Evolutionary conservation across 495 filamentous ascomycete genomes (phyloP).

Genomic region (Talaromyces nanjingensis): DNA sequence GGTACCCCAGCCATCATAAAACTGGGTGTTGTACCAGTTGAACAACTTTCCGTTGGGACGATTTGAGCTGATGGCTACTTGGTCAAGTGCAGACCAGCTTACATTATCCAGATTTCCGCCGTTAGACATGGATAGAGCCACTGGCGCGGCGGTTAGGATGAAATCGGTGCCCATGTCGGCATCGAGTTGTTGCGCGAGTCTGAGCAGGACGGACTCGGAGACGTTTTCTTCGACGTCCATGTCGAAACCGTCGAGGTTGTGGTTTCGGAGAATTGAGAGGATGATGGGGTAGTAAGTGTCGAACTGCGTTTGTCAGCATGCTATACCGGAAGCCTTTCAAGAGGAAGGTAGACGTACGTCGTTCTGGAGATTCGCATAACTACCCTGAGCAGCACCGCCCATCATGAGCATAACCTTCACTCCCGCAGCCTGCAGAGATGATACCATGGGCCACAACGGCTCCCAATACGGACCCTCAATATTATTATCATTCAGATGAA

Average conservation of each 20-base stretch:
- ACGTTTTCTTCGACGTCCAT: slow-evolving; percentile 65
- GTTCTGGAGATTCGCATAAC: slow-evolving; percentile 56
- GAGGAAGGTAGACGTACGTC: slow-evolving; percentile 12
- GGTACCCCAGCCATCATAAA: slow-evolving; percentile 61
- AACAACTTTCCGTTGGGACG: slow-evolving; percentile 24
- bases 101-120: slow-evolving; percentile 9
- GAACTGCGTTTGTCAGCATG: slow-evolving; percentile 28
- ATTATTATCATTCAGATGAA: slow-evolving; percentile 65
- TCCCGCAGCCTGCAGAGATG: slow-evolving; percentile 52
- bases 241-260: slow-evolving; percentile 54
- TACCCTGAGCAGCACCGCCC: slow-evolving; percentile 68
- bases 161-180: slow-evolving; percentile 55
- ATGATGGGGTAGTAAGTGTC: slow-evolving; percentile 53
- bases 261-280: slow-evolving; percentile 36
- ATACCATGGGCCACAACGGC: slow-evolving; percentile 63
- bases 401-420: slow-evolving; percentile 75
- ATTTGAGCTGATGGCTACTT: not conserved
- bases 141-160: slow-evolving; percentile 59
- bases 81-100: slow-evolving; percentile 5
- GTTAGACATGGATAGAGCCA: slow-evolving; percentile 34
- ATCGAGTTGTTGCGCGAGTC: slow-evolving; percentile 53
- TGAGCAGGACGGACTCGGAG: slow-evolving; percentile 45
- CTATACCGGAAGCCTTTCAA: not conserved
- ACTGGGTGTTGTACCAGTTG: slow-evolving; percentile 63
- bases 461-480: slow-evolving; percentile 43